Conservation (phyloP, 225 moss, liverwort and hornwort genomes). For the Pleurozium schreberi region DNA sequence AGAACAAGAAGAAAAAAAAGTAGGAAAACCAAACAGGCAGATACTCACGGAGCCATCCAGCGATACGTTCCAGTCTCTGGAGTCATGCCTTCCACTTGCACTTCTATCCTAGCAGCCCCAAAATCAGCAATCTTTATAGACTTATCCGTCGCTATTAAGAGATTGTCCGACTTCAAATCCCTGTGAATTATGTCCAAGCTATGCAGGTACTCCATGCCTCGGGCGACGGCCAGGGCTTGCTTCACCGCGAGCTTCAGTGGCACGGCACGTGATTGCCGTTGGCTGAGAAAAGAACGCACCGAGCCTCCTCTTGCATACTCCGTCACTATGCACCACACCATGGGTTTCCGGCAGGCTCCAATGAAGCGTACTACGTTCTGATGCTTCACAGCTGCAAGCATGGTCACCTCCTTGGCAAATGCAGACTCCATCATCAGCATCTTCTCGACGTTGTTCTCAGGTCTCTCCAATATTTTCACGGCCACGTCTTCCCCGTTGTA, state of each 20-base stretch:
- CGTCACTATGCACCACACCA: constrained; percentile 99
- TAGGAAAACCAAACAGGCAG: not conserved
- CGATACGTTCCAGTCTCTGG: constrained; percentile 99
- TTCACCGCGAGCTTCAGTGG: constrained; percentile 96
- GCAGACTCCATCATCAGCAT: constrained; percentile 84
- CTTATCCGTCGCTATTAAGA: constrained; percentile 93
- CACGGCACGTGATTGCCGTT: constrained; percentile 75
- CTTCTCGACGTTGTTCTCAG: constrained; percentile 84
- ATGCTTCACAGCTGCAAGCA: constrained; percentile 92
- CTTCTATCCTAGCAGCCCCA: constrained; percentile 96
- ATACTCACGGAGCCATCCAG: constrained; percentile 99
- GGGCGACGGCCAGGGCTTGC: constrained; percentile 93
- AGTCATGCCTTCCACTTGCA: constrained; percentile 99
- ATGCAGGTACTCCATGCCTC: constrained; percentile 97
- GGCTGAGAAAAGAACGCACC: constrained; percentile 83
- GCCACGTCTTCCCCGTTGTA: constrained; percentile 95
- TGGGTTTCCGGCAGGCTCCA: constrained; percentile 91
- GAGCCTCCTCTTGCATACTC: constrained; percentile 97
- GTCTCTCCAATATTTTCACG: constrained; percentile 94
- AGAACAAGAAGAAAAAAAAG: not conserved
- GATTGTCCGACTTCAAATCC: constrained; percentile 94
- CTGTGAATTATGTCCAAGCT: constrained; percentile 94
- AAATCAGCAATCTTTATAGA: constrained; percentile 99
- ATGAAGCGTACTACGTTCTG: constrained; percentile 98
- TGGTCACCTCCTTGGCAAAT: constrained; percentile 94